phyloP scores from a whole-genome alignment of 805 yeast species.

The Barnettozyma siamensis region DNA sequence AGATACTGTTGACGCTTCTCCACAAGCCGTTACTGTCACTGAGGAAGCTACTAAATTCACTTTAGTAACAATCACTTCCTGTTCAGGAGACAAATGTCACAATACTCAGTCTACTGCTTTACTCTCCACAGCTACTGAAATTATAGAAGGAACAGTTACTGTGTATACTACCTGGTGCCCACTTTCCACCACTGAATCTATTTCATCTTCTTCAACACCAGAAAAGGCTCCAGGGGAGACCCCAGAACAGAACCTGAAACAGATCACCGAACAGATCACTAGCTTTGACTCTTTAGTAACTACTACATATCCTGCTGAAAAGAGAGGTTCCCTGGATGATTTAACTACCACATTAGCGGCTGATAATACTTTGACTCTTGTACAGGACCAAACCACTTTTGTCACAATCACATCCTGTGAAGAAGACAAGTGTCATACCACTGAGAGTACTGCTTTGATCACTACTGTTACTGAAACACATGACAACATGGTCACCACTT shows the following conservation, averaged over 20 bases:
- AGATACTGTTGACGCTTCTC: neutral
- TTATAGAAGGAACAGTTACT: constrained; percentile 25
- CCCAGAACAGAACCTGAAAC: too few relatives aligned
- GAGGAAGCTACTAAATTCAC: constrained; percentile 3
- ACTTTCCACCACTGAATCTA: constrained; percentile 1
- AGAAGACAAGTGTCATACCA: constrained; percentile 27
- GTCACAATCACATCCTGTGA: constrained; percentile 32
- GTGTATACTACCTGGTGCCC: constrained; percentile 35
- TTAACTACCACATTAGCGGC: constrained; percentile 11
- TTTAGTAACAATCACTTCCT: constrained; percentile 12
- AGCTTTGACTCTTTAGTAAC: too few relatives aligned
- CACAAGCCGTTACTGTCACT: constrained; percentile 20
- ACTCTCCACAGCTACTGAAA: constrained; percentile 20
- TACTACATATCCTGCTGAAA: neutral
- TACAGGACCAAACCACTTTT: constrained; percentile 25
- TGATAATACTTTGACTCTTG: constrained; percentile 9
- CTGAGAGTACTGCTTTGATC: constrained; percentile 29
- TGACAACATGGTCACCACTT: constrained; percentile 26
- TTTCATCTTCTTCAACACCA: neutral
- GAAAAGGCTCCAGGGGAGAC: neutral
- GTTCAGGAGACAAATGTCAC: constrained; percentile 19
- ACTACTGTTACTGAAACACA: constrained; percentile 30
- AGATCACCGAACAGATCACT: too few relatives aligned
- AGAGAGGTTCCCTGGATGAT: neutral
- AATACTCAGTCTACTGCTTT: constrained; percentile 24